Conservation (phyloP, 371 early-diverging fungal genomes). For the Paraphysoderma sedebokerense region DNA sequence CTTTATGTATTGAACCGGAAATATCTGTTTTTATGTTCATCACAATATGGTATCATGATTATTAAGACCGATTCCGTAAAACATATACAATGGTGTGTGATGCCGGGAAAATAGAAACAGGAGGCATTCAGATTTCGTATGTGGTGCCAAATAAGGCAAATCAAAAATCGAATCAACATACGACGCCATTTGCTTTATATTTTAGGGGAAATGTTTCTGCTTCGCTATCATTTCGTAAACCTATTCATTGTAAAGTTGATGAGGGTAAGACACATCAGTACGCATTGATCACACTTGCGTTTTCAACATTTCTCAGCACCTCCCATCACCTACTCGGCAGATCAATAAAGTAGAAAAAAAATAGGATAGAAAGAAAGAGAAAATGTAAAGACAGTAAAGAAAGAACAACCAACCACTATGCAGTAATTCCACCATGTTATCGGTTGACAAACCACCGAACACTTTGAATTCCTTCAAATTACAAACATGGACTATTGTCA, state of each 20-base stretch:
- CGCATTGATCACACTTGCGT: no score
- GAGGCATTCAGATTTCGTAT: slow-evolving; percentile 3
- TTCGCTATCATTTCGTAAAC: slow-evolving; percentile 72
- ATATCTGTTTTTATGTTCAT: slow-evolving; percentile 27
- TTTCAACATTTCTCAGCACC: no score
- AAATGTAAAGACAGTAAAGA: background rate
- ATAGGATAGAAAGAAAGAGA: background rate
- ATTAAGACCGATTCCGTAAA: no score
- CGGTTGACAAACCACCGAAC: slow-evolving; percentile 58
- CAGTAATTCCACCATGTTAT: slow-evolving; percentile 67
- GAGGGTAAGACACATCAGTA: no score
- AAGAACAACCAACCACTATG: slow-evolving; percentile 44
- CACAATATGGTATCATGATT: no score
- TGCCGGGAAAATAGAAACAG: background rate
- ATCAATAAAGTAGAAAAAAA: background rate
- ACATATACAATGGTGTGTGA: no score
- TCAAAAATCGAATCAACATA: slow-evolving; percentile 3
- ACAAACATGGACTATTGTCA: slow-evolving; percentile 65
- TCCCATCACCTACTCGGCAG: background rate
- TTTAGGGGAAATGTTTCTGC: slow-evolving; percentile 75
- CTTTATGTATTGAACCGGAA: slow-evolving; percentile 76
- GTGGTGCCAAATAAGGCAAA: background rate
- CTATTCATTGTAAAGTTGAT: no score
- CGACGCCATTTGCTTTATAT: slow-evolving; percentile 38
- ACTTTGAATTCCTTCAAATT: slow-evolving; percentile 94